Evolutionary conservation across 2,329 filamentous ascomycete species (phyloP), one percentile per base, ranked within the genome.

Genomic region (Hypoxylon sp.): DNA sequence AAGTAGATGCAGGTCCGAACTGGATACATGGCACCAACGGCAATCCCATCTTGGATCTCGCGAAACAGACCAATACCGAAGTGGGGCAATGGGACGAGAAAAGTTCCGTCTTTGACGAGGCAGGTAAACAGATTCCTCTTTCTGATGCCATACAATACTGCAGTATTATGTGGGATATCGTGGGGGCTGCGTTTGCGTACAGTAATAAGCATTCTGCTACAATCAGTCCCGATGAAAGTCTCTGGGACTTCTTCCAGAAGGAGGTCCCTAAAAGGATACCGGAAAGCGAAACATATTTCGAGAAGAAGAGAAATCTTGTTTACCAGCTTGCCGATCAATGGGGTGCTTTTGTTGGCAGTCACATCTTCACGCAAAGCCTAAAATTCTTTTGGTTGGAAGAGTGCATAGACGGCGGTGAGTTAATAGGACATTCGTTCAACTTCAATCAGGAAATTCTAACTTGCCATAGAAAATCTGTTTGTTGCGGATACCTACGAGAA

Each of bases 311-410:
- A 32, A 73, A 78, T 14, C 77, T 81, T 9, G 75, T 87, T 19
- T 76, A 85, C 54, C 83, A 87, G 65, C 78, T 87, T 74, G 86
- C 87, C 2, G 86, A 90, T 70, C 83, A 88, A 72, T 93, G 91
- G 90, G 91, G 91, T 1, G 86, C 86, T 0, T 93, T 91, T 74
- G 84, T 93, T 5, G 91, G 91, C 12, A 90, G 85, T 63, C 84
- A 87, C 0, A 81, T 91, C 7, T 79, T 82, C 55, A 84, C 74
- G 25, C 91, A 94, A 75, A 92, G 90, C 71, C 80, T 93, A 30
- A 91, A 89, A 79, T 93, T 88, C 79, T 91, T 93, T 75, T 93
- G 90, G 90, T 75, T 94, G 4, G 91, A 94, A 74, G 90, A 93
- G 77, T 92, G 90, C 69, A 89, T 93, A 55, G 90, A 93, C 74